Evolutionary conservation across 305 asterid genomes (phyloP), one percentile per base, ranked within the genome.

Genomic region (Stenogyne calaminthoides): DNA sequence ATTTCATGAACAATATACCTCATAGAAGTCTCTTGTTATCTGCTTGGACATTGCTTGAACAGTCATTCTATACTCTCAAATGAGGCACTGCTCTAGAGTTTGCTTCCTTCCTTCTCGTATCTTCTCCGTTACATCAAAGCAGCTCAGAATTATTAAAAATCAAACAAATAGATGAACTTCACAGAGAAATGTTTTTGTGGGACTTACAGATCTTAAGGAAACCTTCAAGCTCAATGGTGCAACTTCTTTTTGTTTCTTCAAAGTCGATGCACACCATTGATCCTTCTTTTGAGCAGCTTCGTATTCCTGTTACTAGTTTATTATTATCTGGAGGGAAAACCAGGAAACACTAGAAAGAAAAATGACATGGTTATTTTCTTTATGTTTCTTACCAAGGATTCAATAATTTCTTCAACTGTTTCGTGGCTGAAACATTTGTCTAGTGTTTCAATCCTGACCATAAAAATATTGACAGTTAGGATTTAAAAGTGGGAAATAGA

Each of bases 181-280:
- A 63, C n/a, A 47, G 59, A 47, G 20, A 37, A 55, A 55, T 55
- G 51, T 19, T 37, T n/a, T 36, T 2, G 29, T 19, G 8, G 15
- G 57, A 84, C 97, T 86, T 88, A 92, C 97, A 34, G 98, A 88
- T 86, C 81, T 86, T 74, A 90, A 80, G 67, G 97, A 62, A 68
- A 90, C 96, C 83, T 90, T 90, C 86, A 90, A 83, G 83, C 98
- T 92, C 87, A 90, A 80, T 8, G 95, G 97, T 9, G 97, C 81
- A 52, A 82, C 80, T 64, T 84, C 78, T 77, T 82, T 82, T 49
- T 90, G 95, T 79, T 88, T 90, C 82, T 67, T 72, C 74, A 86
- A 42, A 47, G 91, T 82, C 14, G 85, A 88, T 27, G n/a, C 71
- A 76, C 90, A 87, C 93, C 95, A 90, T 12, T 69, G 63, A 56